Evolutionary conservation across 2,329 filamentous ascomycete species (phyloP).

Genomic region (Stagonosporopsis chrysanthemi): DNA sequence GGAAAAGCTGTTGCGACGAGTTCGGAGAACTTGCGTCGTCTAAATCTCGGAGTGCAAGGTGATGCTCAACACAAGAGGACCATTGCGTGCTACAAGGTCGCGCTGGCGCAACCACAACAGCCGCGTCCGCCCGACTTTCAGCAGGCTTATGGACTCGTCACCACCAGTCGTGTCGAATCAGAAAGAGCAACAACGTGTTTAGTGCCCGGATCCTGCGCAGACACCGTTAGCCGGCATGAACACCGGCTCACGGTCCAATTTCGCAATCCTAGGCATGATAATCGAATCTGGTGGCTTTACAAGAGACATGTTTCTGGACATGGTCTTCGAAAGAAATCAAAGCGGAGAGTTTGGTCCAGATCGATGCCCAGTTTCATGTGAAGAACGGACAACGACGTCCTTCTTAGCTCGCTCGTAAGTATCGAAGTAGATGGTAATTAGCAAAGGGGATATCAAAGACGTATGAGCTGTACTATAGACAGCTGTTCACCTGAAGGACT

Average conservation of each 20-base stretch:
- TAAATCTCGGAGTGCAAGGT: neutral
- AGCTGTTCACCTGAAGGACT: too few relatives aligned
- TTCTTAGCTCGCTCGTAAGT: neutral
- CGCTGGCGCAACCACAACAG: constrained; percentile 13
- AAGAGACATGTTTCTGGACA: neutral
- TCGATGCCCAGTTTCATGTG: neutral
- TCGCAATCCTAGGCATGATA: constrained; percentile 5
- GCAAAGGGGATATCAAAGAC: neutral
- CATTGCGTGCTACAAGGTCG: constrained; percentile 18
- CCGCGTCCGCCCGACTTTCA: neutral
- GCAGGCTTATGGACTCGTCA: neutral
- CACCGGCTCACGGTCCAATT: constrained; percentile 2
- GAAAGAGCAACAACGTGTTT: neutral
- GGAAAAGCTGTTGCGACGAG: neutral
- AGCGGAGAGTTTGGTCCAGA: neutral
- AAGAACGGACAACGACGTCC: neutral
- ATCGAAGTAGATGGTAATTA: neutral
- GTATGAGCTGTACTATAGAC: neutral
- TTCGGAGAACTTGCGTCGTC: neutral
- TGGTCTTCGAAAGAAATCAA: neutral
- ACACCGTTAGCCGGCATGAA: neutral
- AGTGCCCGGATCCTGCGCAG: neutral
- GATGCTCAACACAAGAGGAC: neutral
- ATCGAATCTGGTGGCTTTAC: constrained; percentile 7
- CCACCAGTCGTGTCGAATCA: neutral